Base-by-base conservation (phyloP, 2,329 filamentous ascomycete genomes). In the Pyricularia sp. region DNA sequence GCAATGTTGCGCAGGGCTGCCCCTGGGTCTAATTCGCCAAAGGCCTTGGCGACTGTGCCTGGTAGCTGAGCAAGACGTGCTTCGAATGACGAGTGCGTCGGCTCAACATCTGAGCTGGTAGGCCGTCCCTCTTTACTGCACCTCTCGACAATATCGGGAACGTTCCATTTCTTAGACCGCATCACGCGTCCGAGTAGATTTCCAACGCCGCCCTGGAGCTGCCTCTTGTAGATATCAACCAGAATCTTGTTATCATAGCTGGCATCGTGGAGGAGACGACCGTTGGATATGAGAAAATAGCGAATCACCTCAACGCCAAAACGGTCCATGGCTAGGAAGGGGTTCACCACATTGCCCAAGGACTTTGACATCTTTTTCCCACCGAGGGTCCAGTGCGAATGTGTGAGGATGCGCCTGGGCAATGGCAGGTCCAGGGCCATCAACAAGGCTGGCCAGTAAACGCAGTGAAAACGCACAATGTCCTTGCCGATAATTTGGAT, bases 381-480 rank as follows among this genome's bases (percentile, higher is more conserved):
- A 65, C 90, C 90, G 77, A 99, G 87, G 16, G 92, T 96, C 94
- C 96, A 99, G 74, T 99, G 94, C 2, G 88, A 92, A 73, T 99
- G 94, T 64, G 91, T 91, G 2, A 99, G 79, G 35, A 99, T 84
- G 68, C 87, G 86, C 71, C 87, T 88, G 0, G 94, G 91, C 0
- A 90, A 79, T 1, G 91, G 88, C 4, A 97, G 80, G 63, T 88
- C 87, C 16, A 97, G 79, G 1, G 94, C 93, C 82, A 99, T 88
- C 19, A 99, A 85, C 70, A 99, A 89, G 3, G 94, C 94, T 0
- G 94, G 94, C 94, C 96, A 99, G 79, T 99, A 99, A 62, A 99
- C 88, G 75, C 91, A 93, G 74, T 99, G 96, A 75, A 99, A 99
- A 22, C 92, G 88, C 65, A 96, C 81, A 69, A 99, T 99, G 74